Evolutionary conservation across 2,329 filamentous ascomycete species (phyloP).

Genomic region (Beauveria sp.): DNA sequence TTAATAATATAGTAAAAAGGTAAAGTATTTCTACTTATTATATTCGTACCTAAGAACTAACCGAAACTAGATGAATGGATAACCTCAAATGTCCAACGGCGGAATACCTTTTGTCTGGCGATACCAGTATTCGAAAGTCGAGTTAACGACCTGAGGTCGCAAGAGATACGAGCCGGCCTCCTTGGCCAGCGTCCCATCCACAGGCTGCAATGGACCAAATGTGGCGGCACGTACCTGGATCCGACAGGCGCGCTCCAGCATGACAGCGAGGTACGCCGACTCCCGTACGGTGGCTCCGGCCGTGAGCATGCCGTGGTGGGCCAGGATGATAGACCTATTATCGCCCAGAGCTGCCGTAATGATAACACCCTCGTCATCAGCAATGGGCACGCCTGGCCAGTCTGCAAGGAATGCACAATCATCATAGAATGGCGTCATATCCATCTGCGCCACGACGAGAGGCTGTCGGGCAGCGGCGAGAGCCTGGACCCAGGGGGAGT

Average conservation of each 20-base stretch:
- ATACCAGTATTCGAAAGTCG: slow-evolving; percentile 9
- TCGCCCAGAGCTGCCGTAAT: background rate
- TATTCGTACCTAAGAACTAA: background rate
- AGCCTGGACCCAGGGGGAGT: slow-evolving; percentile 9
- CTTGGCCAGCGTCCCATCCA: background rate
- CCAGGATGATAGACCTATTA: slow-evolving; percentile 1
- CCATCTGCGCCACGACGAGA: slow-evolving; percentile 10
- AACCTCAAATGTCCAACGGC: background rate
- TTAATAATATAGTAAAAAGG: background rate
- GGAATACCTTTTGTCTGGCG: background rate
- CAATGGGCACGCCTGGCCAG: slow-evolving; percentile 9
- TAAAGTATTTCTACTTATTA: background rate
- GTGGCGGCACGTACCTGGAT: slow-evolving; percentile 3
- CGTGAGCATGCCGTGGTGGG: slow-evolving; percentile 8
- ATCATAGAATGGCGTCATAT: slow-evolving; percentile 6
- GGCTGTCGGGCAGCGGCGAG: slow-evolving; percentile 5
- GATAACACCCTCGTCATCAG: slow-evolving; percentile 8
- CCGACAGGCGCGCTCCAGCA: background rate
- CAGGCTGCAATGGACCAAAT: slow-evolving; percentile 2
- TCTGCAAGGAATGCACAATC: slow-evolving; percentile 6
- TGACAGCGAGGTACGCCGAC: slow-evolving; percentile 1
- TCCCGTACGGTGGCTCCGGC: slow-evolving; percentile 4
- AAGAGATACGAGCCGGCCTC: background rate
- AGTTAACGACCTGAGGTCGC: background rate
- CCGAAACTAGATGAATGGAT: background rate